Percentiles rank a stretch among this genome's conserved stretches.
phyloP scores from a whole-genome alignment of 371 early-diverging fungal genomes.

The Apophysomyces elegans region DNA sequence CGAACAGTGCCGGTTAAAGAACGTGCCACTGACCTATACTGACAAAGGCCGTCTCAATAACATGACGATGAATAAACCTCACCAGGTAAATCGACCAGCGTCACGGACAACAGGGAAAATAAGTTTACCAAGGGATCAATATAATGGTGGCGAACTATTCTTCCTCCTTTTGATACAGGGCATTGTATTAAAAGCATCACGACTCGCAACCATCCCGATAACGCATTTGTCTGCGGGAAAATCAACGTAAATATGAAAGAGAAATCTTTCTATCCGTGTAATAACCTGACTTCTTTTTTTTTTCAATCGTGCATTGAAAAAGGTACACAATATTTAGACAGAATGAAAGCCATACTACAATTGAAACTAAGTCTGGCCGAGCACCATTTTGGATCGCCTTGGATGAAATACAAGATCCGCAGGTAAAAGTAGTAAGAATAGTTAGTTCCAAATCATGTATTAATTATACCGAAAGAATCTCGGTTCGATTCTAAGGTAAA shows the following conservation, averaged over 20 bases:
- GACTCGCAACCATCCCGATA: slow-evolving; percentile 9
- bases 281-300: not conserved
- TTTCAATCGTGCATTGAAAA: not conserved
- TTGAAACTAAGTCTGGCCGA: not conserved
- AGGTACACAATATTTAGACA: slow-evolving; percentile 1
- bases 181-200: slow-evolving; percentile 25
- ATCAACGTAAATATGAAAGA: not conserved
- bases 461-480: slow-evolving; percentile 46
- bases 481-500: slow-evolving; percentile 61
- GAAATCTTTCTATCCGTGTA: not conserved
- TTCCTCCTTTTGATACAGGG: slow-evolving; percentile 15
- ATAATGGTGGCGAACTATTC: not conserved
- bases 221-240: slow-evolving; percentile 1
- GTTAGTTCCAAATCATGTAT: not conserved
- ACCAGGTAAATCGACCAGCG: slow-evolving; percentile 19
- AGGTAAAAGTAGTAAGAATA: slow-evolving; percentile 34
- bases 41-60: slow-evolving; percentile 36
- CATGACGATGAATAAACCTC: slow-evolving; percentile 29
- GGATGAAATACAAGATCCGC: slow-evolving; percentile 70
- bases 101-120: not conserved
- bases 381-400: slow-evolving; percentile 57
- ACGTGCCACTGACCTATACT: slow-evolving; percentile 12
- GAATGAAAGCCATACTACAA: not conserved
- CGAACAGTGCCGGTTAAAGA: slow-evolving; percentile 14
- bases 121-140: not conserved